Percentiles rank a stretch among this genome's conserved stretches.
Evolutionary conservation across 495 filamentous ascomycete species (phyloP).

Genomic region (Trichoderma erinaceum): DNA sequence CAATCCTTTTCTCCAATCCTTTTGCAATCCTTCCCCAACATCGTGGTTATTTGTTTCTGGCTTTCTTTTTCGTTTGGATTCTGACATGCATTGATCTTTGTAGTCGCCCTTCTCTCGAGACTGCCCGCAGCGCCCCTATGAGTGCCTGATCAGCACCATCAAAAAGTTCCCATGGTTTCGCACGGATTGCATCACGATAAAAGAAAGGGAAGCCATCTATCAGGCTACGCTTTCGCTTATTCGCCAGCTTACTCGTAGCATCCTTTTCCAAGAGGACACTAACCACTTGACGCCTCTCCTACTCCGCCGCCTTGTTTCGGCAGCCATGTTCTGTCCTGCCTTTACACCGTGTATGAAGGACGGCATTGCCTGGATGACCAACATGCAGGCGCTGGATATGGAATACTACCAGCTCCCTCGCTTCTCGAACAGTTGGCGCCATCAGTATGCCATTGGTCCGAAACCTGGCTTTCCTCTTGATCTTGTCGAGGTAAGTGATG

Average conservation of each 20-base stretch:
- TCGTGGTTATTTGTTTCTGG: not conserved
- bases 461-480: conserved; percentile 37
- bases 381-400: conserved; percentile 20
- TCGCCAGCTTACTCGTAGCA: not conserved
- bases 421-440: conserved; percentile 34
- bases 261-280: conserved; percentile 33
- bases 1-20: not conserved
- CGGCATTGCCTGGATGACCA: conserved; percentile 33
- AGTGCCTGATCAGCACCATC: conserved; percentile 68
- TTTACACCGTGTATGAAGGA: conserved; percentile 60
- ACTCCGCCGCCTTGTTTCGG: conserved; percentile 49
- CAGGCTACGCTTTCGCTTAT: conserved; percentile 45
- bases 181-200: conserved; percentile 55
- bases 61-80: not conserved
- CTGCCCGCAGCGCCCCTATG: conserved; percentile 66
- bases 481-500: conserved; percentile 38
- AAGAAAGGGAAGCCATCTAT: conserved; percentile 55
- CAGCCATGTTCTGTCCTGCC: conserved; percentile 55
- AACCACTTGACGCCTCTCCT: conserved; percentile 48
- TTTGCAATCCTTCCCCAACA: conserved; percentile 12
- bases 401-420: conserved; percentile 32
- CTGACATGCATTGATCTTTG: not conserved
- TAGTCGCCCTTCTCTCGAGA: conserved; percentile 60
- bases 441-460: conserved; percentile 35
- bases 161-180: conserved; percentile 72